These are phyloP conservation scores for Cerrena zonata DNA, from an alignment of 1,284 basidiomycete species.

Conservation along the genomic window DNA sequence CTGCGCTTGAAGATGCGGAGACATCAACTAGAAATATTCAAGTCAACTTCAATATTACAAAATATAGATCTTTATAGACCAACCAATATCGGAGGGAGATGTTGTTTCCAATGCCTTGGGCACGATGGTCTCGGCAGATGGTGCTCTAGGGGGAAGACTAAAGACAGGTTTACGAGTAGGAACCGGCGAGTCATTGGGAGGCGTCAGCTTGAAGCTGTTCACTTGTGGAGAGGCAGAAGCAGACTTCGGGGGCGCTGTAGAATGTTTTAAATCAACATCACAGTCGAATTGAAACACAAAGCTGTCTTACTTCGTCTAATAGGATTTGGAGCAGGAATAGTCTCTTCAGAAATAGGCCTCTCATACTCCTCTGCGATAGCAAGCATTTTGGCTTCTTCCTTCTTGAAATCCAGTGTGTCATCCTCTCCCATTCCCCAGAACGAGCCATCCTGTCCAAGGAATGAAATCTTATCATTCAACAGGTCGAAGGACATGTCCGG, in stretches of 20 bases:
- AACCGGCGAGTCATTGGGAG: neutral
- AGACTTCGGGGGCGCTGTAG: constrained; percentile 7
- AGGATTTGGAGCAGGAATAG: constrained; percentile 25
- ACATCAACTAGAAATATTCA: neutral
- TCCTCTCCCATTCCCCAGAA: constrained; percentile 23
- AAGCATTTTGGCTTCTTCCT: constrained; percentile 11
- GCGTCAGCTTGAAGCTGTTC: neutral
- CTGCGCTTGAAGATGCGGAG: neutral
- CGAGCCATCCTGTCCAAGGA: constrained; percentile 36
- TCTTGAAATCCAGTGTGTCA: constrained; percentile 19
- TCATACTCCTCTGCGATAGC: constrained; percentile 11
- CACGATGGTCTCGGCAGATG: neutral
- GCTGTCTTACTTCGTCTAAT: neutral
- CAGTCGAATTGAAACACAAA: neutral
- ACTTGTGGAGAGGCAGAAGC: neutral
- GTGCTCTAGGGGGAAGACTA: neutral
- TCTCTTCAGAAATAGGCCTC: constrained; percentile 1
- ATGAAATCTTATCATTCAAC: constrained; percentile 58
- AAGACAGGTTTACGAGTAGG: neutral
- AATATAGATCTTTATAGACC: neutral
- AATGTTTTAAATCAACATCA: neutral
- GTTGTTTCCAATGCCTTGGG: neutral
- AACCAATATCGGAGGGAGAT: neutral
- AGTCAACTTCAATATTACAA: neutral
- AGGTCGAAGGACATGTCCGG: constrained; percentile 58